phyloP scores from a whole-genome alignment of 495 filamentous ascomycete species.

The Podospora tetraspora region DNA sequence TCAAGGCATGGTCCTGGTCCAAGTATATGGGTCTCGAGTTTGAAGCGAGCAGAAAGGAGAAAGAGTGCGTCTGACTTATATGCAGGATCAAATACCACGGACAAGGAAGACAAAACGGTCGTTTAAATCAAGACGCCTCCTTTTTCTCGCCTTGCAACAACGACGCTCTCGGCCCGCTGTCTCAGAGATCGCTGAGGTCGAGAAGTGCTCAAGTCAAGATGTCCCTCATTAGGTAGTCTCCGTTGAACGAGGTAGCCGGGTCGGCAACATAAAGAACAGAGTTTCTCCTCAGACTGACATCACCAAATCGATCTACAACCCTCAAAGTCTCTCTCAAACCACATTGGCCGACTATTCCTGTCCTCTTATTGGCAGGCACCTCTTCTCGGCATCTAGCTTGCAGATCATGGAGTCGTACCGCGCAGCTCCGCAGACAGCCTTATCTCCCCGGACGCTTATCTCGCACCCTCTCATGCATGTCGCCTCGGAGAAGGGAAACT shows the following conservation, averaged over 20 bases:
- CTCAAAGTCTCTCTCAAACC: not conserved
- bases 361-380: not conserved
- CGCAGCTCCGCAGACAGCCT: no score
- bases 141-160: no score
- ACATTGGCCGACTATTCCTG: not conserved
- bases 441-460: conserved; percentile 10
- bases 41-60: not conserved
- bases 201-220: no score
- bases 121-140: no score
- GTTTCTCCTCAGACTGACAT: not conserved
- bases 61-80: not conserved
- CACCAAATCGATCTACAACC: not conserved
- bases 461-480: no score
- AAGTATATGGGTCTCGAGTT: not conserved
- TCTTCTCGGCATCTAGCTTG: not conserved
- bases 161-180: no score
- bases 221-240: no score
- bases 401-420: not conserved
- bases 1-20: not conserved
- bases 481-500: conserved; percentile 11
- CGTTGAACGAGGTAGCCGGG: no score
- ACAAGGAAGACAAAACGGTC: no score
- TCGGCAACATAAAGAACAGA: no score
- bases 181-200: no score
- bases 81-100: not conserved